These are phyloP conservation scores for Syzygium syzygioides DNA, from an alignment of 441 rosid genomes.

Conservation along the genomic window DNA sequence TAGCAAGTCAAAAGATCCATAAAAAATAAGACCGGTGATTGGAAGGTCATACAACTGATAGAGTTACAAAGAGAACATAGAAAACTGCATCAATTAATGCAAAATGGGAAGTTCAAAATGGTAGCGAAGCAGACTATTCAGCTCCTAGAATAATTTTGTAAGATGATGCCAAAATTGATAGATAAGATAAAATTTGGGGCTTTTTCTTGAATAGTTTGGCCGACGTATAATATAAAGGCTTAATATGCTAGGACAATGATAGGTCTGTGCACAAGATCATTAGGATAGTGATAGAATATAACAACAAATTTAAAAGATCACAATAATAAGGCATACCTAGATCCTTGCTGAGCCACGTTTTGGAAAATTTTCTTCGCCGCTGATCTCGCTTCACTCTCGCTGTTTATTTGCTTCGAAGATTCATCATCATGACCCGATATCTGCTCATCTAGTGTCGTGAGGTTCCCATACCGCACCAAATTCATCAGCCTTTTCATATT, in stretches of 20 bases:
- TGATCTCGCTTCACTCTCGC: constrained; percentile 8
- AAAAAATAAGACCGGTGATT: neutral
- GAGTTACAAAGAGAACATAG: neutral
- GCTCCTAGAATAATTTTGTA: neutral
- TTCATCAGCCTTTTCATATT: constrained; percentile 17
- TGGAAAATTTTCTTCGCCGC: constrained; percentile 1
- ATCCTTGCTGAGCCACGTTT: neutral
- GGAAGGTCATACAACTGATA: neutral
- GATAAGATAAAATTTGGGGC: neutral
- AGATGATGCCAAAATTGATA: neutral
- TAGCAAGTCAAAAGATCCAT: neutral
- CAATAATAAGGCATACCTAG: neutral
- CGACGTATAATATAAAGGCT: neutral
- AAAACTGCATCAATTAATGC: neutral
- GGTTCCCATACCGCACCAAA: constrained; percentile 1
- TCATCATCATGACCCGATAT: neutral
- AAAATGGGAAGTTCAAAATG: neutral
- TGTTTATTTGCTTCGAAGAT: constrained; percentile 5
- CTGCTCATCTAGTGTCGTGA: constrained; percentile 10
- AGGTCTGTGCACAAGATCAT: neutral
- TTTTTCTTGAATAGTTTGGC: neutral
- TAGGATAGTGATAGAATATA: neutral
- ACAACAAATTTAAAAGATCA: neutral
- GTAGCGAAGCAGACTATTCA: neutral
- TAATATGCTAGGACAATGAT: neutral